A percentile compares a stretch with the other conserved stretches of the same genome.
phyloP scores from a whole-genome alignment of 768 basidiomycete species.

The Xerocomellus intermedius region DNA sequence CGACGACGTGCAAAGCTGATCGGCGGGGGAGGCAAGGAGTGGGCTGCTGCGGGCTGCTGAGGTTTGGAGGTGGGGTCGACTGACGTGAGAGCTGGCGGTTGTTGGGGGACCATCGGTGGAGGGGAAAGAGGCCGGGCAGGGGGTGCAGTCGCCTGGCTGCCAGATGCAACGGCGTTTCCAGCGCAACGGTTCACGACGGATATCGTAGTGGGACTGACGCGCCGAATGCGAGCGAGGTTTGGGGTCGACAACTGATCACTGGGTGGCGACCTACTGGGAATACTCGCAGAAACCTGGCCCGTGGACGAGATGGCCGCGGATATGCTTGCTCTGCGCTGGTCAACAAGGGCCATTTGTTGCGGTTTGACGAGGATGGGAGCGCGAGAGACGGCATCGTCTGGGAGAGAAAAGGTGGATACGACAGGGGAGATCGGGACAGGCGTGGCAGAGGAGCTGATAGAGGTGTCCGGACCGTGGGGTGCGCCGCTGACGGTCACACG shows the following conservation, averaged over 20 bases:
- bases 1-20: conserved; percentile 78
- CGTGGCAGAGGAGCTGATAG: conserved; percentile 37
- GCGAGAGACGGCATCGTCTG: conserved; percentile 54
- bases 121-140: conserved; percentile 24
- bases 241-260: conserved; percentile 29
- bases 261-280: conserved; percentile 27
- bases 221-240: conserved; percentile 30
- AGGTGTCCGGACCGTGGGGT: background rate
- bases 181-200: conserved; percentile 21
- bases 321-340: conserved; percentile 64
- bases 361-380: conserved; percentile 61
- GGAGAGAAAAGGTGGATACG: conserved; percentile 58
- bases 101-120: conserved; percentile 26
- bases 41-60: conserved; percentile 17
- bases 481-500: conserved; percentile 71
- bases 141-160: conserved; percentile 25
- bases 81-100: conserved; percentile 17
- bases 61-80: conserved; percentile 25
- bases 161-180: conserved; percentile 25
- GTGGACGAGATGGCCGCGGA: conserved; percentile 40
- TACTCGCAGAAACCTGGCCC: conserved; percentile 17
- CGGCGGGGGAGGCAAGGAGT: conserved; percentile 63
- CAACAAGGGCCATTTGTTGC: conserved; percentile 68
- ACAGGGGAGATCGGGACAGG: conserved; percentile 66
- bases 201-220: conserved; percentile 40